Evolutionary conservation across 1,284 basidiomycete genomes (phyloP).

Genomic region (Wolfiporia cocos): DNA sequence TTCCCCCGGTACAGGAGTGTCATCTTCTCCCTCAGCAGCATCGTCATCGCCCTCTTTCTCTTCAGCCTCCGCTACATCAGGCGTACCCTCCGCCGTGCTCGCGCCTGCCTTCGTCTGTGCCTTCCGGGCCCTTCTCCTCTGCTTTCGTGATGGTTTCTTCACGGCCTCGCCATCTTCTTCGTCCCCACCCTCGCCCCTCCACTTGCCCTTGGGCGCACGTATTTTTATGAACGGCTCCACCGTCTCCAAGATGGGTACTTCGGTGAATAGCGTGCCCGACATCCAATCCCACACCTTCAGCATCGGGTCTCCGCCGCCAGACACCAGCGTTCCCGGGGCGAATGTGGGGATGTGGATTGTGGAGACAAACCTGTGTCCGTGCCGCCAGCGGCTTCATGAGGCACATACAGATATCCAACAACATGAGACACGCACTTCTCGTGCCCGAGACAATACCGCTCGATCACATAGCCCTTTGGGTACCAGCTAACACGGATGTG

Average conservation of each 20-base stretch:
- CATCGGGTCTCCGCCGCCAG: slow-evolving; percentile 81
- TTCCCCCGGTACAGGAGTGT: slow-evolving; percentile 9
- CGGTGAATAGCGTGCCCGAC: slow-evolving; percentile 44
- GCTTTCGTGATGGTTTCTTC: slow-evolving; percentile 19
- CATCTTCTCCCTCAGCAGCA: slow-evolving; percentile 14
- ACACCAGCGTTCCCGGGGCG: slow-evolving; percentile 52
- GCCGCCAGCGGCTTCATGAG: too few relatives aligned
- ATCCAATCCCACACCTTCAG: slow-evolving; percentile 83
- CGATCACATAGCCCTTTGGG: slow-evolving; percentile 78
- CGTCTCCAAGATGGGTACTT: slow-evolving; percentile 47
- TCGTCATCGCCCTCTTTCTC: slow-evolving; percentile 16
- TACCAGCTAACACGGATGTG: slow-evolving; percentile 90
- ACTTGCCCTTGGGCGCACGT: slow-evolving; percentile 32
- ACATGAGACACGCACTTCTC: slow-evolving; percentile 50
- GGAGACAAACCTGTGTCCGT: slow-evolving; percentile 80
- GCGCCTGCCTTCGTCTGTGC: slow-evolving; percentile 9
- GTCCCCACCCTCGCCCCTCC: slow-evolving; percentile 32
- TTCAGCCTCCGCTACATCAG: slow-evolving; percentile 19
- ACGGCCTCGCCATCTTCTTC: slow-evolving; percentile 18
- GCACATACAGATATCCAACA: slow-evolving; percentile 1
- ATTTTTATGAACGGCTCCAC: slow-evolving; percentile 64
- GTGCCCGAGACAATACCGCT: slow-evolving; percentile 82
- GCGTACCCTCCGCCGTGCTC: slow-evolving; percentile 13
- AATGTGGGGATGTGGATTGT: slow-evolving; percentile 65
- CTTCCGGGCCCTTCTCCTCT: slow-evolving; percentile 12